Conservation (phyloP, 768 basidiomycete genomes). For the Boletus sp. region DNA sequence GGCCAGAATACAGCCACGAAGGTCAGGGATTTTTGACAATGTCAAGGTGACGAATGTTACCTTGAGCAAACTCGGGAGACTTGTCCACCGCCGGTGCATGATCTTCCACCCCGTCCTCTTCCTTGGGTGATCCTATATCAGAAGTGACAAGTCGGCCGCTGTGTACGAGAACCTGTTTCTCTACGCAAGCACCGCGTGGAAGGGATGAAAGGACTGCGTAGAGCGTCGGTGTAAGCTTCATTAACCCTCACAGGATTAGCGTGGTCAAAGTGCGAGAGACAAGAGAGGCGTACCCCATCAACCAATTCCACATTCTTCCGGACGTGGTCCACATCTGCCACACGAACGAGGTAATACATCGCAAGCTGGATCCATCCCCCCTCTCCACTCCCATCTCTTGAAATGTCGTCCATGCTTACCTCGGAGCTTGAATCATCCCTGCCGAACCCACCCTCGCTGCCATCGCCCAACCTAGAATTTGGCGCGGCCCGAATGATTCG, state of each 20-base stretch:
- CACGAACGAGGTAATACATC: slow-evolving; percentile 69
- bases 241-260: slow-evolving; percentile 1
- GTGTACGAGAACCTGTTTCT: slow-evolving; percentile 74
- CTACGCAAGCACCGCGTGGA: slow-evolving; percentile 68
- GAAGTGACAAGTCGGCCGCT: slow-evolving; percentile 52
- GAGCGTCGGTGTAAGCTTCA: slow-evolving; percentile 40
- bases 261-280: neutral
- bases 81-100: slow-evolving; percentile 32
- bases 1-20: neutral
- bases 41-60: slow-evolving; percentile 27
- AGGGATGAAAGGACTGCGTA: slow-evolving; percentile 61
- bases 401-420: slow-evolving; percentile 34
- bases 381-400: slow-evolving; percentile 16
- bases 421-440: slow-evolving; percentile 11
- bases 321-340: slow-evolving; percentile 37
- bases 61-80: slow-evolving; percentile 39
- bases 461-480: slow-evolving; percentile 36
- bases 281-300: slow-evolving; percentile 17
- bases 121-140: slow-evolving; percentile 21
- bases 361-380: slow-evolving; percentile 56
- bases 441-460: slow-evolving; percentile 26
- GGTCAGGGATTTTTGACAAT: neutral
- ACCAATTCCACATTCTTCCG: slow-evolving; percentile 36
- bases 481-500: slow-evolving; percentile 61
- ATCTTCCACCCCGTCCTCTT: slow-evolving; percentile 40